Evolutionary conservation across 179 eudicot genomes (phyloP), one percentile per base, ranked within the genome.

Genomic region (Patellifolia procumbens): DNA sequence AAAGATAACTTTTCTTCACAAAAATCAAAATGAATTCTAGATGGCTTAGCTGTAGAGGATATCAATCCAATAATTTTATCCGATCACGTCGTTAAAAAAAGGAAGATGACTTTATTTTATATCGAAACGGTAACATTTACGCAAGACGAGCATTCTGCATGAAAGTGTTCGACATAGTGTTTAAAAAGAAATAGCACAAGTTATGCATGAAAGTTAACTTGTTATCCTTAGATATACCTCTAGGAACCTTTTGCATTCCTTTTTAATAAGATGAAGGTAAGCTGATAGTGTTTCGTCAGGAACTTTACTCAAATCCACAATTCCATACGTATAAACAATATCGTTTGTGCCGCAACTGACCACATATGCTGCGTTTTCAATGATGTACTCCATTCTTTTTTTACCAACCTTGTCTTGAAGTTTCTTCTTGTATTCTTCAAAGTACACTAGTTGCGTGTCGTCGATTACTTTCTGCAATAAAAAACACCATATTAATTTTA

Each of bases 321-420:
- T 0, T 35, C 80, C 83, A 35, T 43, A 88, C 29, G 68, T 85
- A 60, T 74, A 59, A n/a, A 82, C 49, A 56, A 87, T 77, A 75
- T 92, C 97, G 60, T 90, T 90, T 26, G 97, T 83, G 2, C 92
- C 94, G 2, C 89, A 90, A 72, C 97, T 92, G 4, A 89, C 71
- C 0, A 90, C 7, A 69, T 66, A 89, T 1, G 73, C 31, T 0
- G 91, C 87, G 0, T 82, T 78, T 2, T 74, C 68, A 1, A 92
- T 73, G 46, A 85, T 29, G 0, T 45, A 35, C 55, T 80, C 78
- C n/a, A 80, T 80, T 77, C 74, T 84, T 45, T 69, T 68, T 64
- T 86, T 81, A 65, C 97, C 97, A 67, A 90, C 73, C 42, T 39
- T 28, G 0, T 2, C 1, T 60, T 86, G 80, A 24, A 92, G 16